phyloP scores from a whole-genome alignment of 2,329 filamentous ascomycete genomes.

The Sarocladium oryzae region DNA sequence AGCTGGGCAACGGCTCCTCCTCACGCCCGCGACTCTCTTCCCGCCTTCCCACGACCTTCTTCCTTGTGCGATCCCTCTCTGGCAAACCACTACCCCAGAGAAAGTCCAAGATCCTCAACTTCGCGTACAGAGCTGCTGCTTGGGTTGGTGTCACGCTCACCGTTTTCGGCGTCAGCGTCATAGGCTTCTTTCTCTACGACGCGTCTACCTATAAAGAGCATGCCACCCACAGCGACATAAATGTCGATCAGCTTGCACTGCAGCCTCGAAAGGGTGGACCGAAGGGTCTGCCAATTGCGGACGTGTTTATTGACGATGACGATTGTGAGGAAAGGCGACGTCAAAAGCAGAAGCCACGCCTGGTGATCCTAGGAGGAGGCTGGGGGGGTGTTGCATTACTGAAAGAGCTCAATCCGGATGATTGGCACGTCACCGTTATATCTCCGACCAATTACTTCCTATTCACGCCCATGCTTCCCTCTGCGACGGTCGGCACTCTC shows the following conservation, averaged over 20 bases:
- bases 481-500: constrained; percentile 90
- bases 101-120: constrained; percentile 44
- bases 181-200: constrained; percentile 91
- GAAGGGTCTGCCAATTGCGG: constrained; percentile 89
- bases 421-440: constrained; percentile 94
- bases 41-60: constrained; percentile 8
- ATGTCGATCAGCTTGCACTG: constrained; percentile 78
- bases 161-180: constrained; percentile 60
- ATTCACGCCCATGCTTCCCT: constrained; percentile 96
- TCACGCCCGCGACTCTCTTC: neutral
- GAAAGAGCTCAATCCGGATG: constrained; percentile 81
- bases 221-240: constrained; percentile 60
- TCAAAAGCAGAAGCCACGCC: constrained; percentile 80
- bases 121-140: constrained; percentile 60
- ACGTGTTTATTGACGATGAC: constrained; percentile 83
- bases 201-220: constrained; percentile 80
- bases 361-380: constrained; percentile 88
- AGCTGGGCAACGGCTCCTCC: neutral
- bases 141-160: constrained; percentile 64
- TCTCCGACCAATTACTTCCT: constrained; percentile 95
- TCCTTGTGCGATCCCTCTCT: constrained; percentile 37
- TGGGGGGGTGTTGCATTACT: constrained; percentile 92
- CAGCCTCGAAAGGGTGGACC: constrained; percentile 78
- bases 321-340: constrained; percentile 63
- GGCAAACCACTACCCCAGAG: constrained; percentile 45